Base-by-base conservation (phyloP, 2,329 filamentous ascomycete species). In the Xylariaceae sp. region DNA sequence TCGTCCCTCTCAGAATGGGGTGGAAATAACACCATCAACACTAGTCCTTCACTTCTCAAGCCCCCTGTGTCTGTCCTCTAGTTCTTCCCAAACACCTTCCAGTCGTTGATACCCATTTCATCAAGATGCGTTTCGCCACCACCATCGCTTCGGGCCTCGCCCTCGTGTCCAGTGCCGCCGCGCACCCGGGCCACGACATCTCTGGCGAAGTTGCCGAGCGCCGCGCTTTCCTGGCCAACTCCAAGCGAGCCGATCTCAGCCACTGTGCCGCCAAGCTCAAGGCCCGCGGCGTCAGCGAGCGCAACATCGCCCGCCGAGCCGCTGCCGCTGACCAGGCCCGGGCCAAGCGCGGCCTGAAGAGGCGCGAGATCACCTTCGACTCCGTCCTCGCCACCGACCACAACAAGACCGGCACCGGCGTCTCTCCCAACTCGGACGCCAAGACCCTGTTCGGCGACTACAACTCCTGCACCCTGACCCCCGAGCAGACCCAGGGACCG, bases 381-480 rank as follows among this genome's bases (percentile, higher is more conserved):
- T 44, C 64, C 13, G 57, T 54, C 45, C 56, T 52, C 24, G 52
- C 53, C 9, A 60, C 64, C 45, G 51, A 57, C 35, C 62, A 62
- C 19, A 52, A 54, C 34, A 30, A 41, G 15, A 37, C 33, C 4
- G 36, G n/a, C 28, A 34, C 26, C 11, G n/a, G n/a, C n/a, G n/a
- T n/a, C n/a, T n/a, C n/a, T n/a, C 29, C 9, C 8, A 18, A 39
- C 9, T 19, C 29, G 7, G 38, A 39, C 38, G 28, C 38, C 8
- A n/a, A 4, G 16, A 17, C 26, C 15, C 36, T 43, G 3, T 43
- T 43, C 36, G 19, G 8, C 11, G 37, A 33, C 19, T 41, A 44
- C 33, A 46, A 42, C 4, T 32, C 37, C 8, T 44, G 42, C 29
- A 26, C 35, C 4, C 38, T 44, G 51, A 34, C 38, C 13, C 38